Evolutionary conservation across 768 basidiomycete species (phyloP), one percentile per base, ranked within the genome.

Genomic region (Hygrophoropsis aurantiaca): DNA sequence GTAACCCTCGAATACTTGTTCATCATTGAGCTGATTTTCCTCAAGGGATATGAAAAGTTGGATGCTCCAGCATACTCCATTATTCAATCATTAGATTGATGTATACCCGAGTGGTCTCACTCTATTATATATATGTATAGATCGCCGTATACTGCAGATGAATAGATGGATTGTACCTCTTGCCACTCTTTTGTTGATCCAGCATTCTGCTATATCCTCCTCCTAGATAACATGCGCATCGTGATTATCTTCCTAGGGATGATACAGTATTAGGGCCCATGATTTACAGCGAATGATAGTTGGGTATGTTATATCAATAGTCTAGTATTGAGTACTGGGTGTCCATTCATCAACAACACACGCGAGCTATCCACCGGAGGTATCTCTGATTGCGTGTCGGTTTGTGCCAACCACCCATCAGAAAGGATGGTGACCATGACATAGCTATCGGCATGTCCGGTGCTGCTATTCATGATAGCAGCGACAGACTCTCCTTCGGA

Each of bases 1-100:
- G 85, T 85, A 55, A 87, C 87, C 23, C 65, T 95, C 30, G 90
- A 97, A 67, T 97, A 98, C 70, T 72, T 99, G 54, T 99, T 99
- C 74, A 84, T 98, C 66, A 85, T 97, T 51, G 90, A 94, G 54
- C 63, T 91, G 50, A 64, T 78, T 46, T 85, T 87, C 71, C 73
- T 93, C 58, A 84, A 88, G 56, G 91, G 87, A 7, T 64, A 75
- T 15, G 74, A 82, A 53, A 85, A 87, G 67, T 81, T 98, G 53
- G 80, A 91, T 59, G 93, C 91, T 25, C 90, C 93, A 2, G 72
- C 84, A 8, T 98, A 95, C 72, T 90, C 91, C 40, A 84, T 98
- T 64, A 74, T 97, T 50, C 81, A 97, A 66, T 71, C 75, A 48
- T 80, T 87, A 41, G 87, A 91, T 56, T 66, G 46, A 50, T 30